Percentiles rank a stretch among this genome's conserved stretches.
Conservation (phyloP, 2,329 filamentous ascomycete genomes). For the Cyphellophora attinorum region DNA sequence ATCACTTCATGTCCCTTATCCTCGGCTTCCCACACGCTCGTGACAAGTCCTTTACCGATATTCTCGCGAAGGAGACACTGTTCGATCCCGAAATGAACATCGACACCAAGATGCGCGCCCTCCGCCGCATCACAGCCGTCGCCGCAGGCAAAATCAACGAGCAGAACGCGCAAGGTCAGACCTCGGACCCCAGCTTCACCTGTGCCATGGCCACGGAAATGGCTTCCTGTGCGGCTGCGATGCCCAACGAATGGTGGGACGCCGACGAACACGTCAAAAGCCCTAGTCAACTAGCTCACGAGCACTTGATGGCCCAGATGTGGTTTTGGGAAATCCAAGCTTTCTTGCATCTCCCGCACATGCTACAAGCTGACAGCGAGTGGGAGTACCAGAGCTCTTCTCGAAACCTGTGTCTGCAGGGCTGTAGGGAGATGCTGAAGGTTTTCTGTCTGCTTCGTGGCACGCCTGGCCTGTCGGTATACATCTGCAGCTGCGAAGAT, state of each 20-base stretch:
- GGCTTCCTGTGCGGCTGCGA: conserved; percentile 6
- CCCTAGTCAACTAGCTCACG: conserved; percentile 7
- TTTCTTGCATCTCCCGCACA: conserved; percentile 16
- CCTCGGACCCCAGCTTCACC: conserved; percentile 6
- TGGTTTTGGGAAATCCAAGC: conserved; percentile 18
- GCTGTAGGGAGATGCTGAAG: conserved; percentile 11
- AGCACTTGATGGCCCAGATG: conserved; percentile 14
- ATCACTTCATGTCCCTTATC: conserved; percentile 15
- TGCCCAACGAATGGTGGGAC: conserved; percentile 16
- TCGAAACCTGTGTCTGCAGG: conserved; percentile 13
- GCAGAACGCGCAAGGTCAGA: conserved; percentile 9
- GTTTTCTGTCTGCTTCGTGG: conserved; percentile 12
- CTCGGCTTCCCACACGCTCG: conserved; percentile 14
- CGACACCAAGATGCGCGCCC: conserved; percentile 14
- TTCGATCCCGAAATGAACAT: conserved; percentile 5
- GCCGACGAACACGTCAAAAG: conserved; percentile 6
- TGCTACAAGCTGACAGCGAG: conserved; percentile 10
- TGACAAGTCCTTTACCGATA: conserved; percentile 15
- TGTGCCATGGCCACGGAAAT: conserved; percentile 9
- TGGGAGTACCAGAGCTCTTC: conserved; percentile 8
- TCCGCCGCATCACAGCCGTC: conserved; percentile 13
- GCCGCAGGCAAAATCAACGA: conserved; percentile 14
- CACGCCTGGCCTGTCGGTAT: conserved; percentile 15
- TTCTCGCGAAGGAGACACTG: conserved; percentile 11
- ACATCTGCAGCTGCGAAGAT: conserved; percentile 17